Conservation (phyloP, 1,284 basidiomycete species). For the Microbotryum intermedium region DNA sequence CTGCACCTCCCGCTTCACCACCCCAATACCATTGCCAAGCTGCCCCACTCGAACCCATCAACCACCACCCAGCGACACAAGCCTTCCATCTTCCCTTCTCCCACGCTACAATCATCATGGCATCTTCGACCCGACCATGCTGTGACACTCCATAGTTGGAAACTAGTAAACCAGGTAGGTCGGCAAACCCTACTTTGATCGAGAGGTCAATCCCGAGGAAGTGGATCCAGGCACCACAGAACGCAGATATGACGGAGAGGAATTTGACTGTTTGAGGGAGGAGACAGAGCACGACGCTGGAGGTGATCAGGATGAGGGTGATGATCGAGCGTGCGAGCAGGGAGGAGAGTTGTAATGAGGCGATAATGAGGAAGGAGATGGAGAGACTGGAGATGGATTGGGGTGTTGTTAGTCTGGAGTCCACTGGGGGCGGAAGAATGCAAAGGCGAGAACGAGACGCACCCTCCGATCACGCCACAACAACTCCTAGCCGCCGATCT, state of each 20-base stretch:
- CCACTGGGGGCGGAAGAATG: too few species aligned
- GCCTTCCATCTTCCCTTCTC: neutral
- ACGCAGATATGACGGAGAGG: neutral
- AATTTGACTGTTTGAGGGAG: neutral
- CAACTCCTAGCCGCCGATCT: neutral
- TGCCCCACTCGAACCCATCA: neutral
- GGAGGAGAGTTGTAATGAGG: slow-evolving; percentile 2
- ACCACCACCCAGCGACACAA: slow-evolving; percentile 22
- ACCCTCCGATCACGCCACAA: slow-evolving; percentile 1
- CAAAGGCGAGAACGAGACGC: neutral
- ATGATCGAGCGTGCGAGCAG: slow-evolving; percentile 6
- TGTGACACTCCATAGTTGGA: slow-evolving; percentile 53
- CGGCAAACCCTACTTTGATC: slow-evolving; percentile 37
- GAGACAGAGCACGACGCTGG: neutral
- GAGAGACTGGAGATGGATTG: neutral
- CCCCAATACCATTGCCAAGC: slow-evolving; percentile 32
- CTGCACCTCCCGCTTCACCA: slow-evolving; percentile 28
- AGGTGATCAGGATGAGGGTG: neutral
- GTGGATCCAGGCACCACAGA: slow-evolving; percentile 8
- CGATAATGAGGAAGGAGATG: slow-evolving; percentile 6
- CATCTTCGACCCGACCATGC: slow-evolving; percentile 43
- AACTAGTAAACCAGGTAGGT: slow-evolving; percentile 54
- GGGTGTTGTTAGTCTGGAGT: neutral
- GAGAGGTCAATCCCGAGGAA: slow-evolving; percentile 51
- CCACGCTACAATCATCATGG: slow-evolving; percentile 23